These are phyloP conservation scores for Lecanicillium sp. DNA, from an alignment of 2,329 filamentous ascomycete species.

Conservation along the genomic window DNA sequence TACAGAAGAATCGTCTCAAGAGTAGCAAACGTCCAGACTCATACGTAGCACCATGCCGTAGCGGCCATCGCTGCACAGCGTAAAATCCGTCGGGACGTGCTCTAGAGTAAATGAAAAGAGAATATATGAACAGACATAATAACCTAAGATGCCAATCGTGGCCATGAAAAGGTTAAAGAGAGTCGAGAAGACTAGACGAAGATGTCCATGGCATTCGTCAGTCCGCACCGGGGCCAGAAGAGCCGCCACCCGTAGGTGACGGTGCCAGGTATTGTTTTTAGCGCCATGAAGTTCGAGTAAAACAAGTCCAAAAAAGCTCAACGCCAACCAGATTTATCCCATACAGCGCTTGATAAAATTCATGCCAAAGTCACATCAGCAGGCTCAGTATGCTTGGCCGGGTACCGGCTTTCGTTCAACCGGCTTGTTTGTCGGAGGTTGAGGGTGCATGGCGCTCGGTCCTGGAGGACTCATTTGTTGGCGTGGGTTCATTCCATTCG, in stretches of 20 bases:
- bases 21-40: no score
- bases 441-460: conserved; percentile 38
- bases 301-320: conserved; percentile 6
- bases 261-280: conserved; percentile 1
- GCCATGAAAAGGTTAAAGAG: conserved; percentile 7
- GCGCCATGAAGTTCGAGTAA: neutral
- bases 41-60: no score
- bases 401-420: conserved; percentile 49
- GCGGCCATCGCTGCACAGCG: no score
- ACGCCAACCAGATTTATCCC: conserved; percentile 17
- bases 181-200: conserved; percentile 13
- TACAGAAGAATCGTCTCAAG: conserved; percentile 2
- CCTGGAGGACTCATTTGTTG: conserved; percentile 35
- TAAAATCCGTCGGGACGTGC: no score
- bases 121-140: no score
- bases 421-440: conserved; percentile 27
- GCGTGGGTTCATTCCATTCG: conserved; percentile 29
- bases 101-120: no score
- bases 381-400: conserved; percentile 39
- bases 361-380: no score
- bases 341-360: no score
- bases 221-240: no score
- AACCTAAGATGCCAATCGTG: neutral
- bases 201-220: neutral
- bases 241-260: neutral